Evolutionary conservation across 2,329 filamentous ascomycete genomes (phyloP).

Genomic region (Fusarium irregulare): DNA sequence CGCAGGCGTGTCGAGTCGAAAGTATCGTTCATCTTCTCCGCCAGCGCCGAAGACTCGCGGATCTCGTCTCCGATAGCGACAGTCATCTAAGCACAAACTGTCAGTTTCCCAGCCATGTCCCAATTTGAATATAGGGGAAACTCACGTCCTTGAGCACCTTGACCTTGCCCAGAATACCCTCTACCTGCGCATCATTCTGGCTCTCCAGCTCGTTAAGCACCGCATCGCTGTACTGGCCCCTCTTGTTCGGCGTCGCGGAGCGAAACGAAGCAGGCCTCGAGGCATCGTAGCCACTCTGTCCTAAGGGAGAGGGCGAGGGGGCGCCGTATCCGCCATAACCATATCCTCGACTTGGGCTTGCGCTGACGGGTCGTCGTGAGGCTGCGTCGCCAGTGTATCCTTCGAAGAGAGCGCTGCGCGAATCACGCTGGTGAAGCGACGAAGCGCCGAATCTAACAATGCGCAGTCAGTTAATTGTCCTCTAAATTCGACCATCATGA

Average conservation of each 20-base stretch:
- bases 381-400: slow-evolving; percentile 69
- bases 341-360: slow-evolving; percentile 62
- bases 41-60: slow-evolving; percentile 85
- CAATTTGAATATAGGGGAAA: slow-evolving; percentile 37
- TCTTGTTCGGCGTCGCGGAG: slow-evolving; percentile 77
- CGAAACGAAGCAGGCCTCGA: slow-evolving; percentile 57
- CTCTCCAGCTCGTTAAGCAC: slow-evolving; percentile 94
- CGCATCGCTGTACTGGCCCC: slow-evolving; percentile 91
- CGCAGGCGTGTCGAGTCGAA: slow-evolving; percentile 88
- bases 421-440: slow-evolving; percentile 78
- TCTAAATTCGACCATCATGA: background rate
- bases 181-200: slow-evolving; percentile 91
- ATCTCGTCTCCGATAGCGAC: slow-evolving; percentile 96
- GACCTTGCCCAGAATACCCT: slow-evolving; percentile 92
- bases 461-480: slow-evolving; percentile 17
- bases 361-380: slow-evolving; percentile 56
- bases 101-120: slow-evolving; percentile 12
- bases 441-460: slow-evolving; percentile 71
- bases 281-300: slow-evolving; percentile 25
- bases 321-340: slow-evolving; percentile 57
- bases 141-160: slow-evolving; percentile 87
- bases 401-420: slow-evolving; percentile 79
- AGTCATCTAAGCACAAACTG: slow-evolving; percentile 72
- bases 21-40: slow-evolving; percentile 94
- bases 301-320: slow-evolving; percentile 32